A percentile compares a stretch with the other conserved stretches of the same genome.
These are phyloP conservation scores for Komagataea norvegica DNA, from an alignment of 1,139 yeast genomes.

Conservation along the genomic window DNA sequence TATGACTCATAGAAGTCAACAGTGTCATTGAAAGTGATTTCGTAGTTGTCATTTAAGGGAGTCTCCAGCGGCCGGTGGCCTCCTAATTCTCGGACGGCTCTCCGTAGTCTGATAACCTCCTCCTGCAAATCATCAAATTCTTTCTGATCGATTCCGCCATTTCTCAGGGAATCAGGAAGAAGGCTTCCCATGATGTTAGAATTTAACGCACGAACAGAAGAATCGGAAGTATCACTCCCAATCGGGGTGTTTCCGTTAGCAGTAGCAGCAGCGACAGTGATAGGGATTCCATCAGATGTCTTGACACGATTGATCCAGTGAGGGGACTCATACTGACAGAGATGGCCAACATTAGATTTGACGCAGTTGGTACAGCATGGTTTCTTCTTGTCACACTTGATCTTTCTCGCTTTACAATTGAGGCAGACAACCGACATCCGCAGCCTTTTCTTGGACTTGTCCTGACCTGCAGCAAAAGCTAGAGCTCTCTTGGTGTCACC, in stretches of 20 bases:
- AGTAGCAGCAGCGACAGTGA: conserved; percentile 1
- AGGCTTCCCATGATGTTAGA: too few species aligned
- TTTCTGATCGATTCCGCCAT: not conserved
- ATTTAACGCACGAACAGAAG: too few species aligned
- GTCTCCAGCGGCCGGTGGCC: not conserved
- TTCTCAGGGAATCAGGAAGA: not conserved
- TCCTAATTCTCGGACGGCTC: not conserved
- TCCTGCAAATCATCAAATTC: not conserved
- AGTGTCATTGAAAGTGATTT: conserved; percentile 9
- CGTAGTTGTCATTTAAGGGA: not conserved
- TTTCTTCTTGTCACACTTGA: conserved; percentile 25
- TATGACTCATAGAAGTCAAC: conserved; percentile 24
- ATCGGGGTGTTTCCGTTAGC: too few species aligned
- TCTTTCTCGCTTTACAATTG: conserved; percentile 26
- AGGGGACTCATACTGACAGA: conserved; percentile 26
- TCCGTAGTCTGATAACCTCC: not conserved
- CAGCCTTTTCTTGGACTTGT: conserved; percentile 25
- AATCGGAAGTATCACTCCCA: too few species aligned
- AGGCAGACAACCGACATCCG: conserved; percentile 27
- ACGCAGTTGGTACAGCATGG: conserved; percentile 25
- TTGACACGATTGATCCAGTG: conserved; percentile 24
- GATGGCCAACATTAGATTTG: conserved; percentile 25
- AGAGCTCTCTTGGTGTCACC: too few species aligned
- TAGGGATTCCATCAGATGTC: conserved; percentile 1
- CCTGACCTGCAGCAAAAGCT: too few species aligned